Base-by-base conservation (phyloP, 2,329 filamentous ascomycete genomes). In the Didymella glomerata region DNA sequence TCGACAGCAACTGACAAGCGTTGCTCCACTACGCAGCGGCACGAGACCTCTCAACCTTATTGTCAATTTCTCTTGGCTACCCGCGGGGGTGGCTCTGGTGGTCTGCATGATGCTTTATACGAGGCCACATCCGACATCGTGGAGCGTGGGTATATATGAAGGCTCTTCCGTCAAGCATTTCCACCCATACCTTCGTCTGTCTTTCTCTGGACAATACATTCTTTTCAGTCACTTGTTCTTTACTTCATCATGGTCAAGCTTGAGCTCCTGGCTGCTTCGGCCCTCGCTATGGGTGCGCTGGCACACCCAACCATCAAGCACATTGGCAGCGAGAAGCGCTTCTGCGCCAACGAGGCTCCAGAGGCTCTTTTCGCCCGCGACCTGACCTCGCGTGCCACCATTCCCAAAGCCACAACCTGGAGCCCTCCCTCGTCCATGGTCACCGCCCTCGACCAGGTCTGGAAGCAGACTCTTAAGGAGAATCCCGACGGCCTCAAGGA, bases 261-360 rank as follows among this genome's bases (percentile, higher is more conserved):
- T 54, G 50, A 62, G 20, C 61, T 68, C 24, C 16, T 68, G 41
- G 57, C 62, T 32, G 40, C 60, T 59, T 63, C 60, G 36, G 59
- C 57, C 27, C 41, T 65, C n/a, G 61, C 58, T 36, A 36, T 63
- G 61, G 60, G 64, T 63, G 66, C 46, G 59, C 62, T 68, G 60
- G 66, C 64, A 57, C 67, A 69, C 50, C 67, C 67, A 41, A 66
- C 62, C 61, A 67, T 66, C 50, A 69, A 69, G 54, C 65, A 68
- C 38, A 67, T 68, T 49, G 64, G 66, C 54, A 62, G 60, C 24
- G 36, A 44, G 55, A 58, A 58, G 41, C 69, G 65, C 25, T 62
- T 67, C 41, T 70, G 64, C 27, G 57, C 65, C 11, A 28, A 64
- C 16, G 58, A 66, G 20, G 57, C 68, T 20, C 63, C 60, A 28